Conservation (phyloP, 441 rosid genomes). For the Erodium trifolium region DNA sequence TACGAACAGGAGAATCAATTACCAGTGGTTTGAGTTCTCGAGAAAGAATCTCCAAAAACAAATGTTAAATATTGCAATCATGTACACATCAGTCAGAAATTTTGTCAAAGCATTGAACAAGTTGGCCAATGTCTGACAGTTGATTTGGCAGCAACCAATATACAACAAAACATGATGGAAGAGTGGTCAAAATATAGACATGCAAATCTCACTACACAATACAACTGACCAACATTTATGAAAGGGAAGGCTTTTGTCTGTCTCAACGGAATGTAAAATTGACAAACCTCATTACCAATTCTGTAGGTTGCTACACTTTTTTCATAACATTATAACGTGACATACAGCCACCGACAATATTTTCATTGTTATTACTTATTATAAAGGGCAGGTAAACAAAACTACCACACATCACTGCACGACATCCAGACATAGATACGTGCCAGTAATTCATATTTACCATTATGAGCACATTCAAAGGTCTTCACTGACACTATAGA, state of each 20-base stretch:
- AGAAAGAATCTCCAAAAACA: constrained; percentile 3
- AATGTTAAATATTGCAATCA: neutral
- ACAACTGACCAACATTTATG: neutral
- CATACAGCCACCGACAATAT: constrained; percentile 1
- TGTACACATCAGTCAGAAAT: neutral
- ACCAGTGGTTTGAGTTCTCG: neutral
- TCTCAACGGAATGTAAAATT: neutral
- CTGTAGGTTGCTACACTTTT: no score
- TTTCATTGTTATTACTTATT: neutral
- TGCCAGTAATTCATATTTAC: neutral
- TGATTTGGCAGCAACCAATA: neutral
- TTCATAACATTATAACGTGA: neutral
- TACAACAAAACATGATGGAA: neutral
- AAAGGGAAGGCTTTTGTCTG: neutral
- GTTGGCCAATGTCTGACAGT: constrained; percentile 1
- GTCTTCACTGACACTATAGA: neutral
- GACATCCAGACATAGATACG: neutral
- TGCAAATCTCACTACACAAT: neutral
- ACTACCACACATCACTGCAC: neutral
- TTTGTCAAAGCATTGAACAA: constrained; percentile 7
- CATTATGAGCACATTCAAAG: neutral
- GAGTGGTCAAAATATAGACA: neutral
- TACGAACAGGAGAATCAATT: neutral
- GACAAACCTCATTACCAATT: neutral
- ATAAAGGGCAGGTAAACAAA: neutral